A percentile compares a stretch with the other conserved stretches of the same genome.
These are phyloP conservation scores for Cicer pinnatifidum DNA, from an alignment of 306 rosid species.

Conservation along the genomic window DNA sequence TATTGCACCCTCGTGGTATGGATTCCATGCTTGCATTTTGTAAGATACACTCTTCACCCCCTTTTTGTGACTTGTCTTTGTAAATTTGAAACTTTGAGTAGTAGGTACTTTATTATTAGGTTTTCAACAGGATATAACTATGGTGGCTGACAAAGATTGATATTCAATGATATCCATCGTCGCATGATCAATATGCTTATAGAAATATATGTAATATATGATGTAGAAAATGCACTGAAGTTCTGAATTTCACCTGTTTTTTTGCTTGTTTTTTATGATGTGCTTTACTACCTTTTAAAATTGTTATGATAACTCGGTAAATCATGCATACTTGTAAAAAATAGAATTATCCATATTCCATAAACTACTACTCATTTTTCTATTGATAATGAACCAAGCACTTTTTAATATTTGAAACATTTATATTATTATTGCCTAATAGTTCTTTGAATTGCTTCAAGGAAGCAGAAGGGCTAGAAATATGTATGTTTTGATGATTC, in stretches of 20 bases:
- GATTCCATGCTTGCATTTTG: constrained; percentile 7
- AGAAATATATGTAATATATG: constrained; percentile 11
- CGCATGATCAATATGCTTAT: not conserved
- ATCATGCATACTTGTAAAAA: constrained; percentile 16
- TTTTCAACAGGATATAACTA: not conserved
- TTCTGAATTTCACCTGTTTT: not conserved
- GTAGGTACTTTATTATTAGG: constrained; percentile 11
- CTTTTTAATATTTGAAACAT: constrained; percentile 22
- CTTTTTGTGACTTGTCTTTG: constrained; percentile 23
- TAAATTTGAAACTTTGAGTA: constrained; percentile 25
- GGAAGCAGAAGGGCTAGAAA: constrained; percentile 17
- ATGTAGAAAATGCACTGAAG: constrained; percentile 11
- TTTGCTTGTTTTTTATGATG: constrained; percentile 22
- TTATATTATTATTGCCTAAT: not conserved
- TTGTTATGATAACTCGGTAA: constrained; percentile 23
- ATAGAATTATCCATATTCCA: constrained; percentile 1
- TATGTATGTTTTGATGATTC: constrained; percentile 36
- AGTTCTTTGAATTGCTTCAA: constrained; percentile 35
- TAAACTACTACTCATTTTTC: constrained; percentile 2
- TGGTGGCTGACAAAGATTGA: not conserved
- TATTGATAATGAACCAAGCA: constrained; percentile 10
- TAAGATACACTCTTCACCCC: constrained; percentile 14
- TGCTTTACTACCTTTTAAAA: constrained; percentile 21
- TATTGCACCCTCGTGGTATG: constrained; percentile 30
- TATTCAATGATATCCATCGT: constrained; percentile 15